Evolutionary conservation across 2,329 filamentous ascomycete genomes (phyloP), one percentile per base, ranked within the genome.

Genomic region (Colletotrichum truncatum): DNA sequence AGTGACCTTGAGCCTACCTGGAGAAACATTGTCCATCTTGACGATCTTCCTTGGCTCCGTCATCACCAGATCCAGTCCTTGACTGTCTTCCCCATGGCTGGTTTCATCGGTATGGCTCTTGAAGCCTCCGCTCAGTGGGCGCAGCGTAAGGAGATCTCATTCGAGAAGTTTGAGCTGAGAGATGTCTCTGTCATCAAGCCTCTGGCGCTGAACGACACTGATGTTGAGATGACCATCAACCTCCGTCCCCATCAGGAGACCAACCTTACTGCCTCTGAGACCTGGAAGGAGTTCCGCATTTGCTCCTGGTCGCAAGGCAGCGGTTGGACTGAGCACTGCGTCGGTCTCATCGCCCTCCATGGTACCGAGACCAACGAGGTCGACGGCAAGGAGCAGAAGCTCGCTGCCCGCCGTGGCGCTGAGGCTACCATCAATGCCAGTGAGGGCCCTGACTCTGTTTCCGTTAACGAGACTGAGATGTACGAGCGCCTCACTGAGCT

Each of bases 321-420:
- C 39, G 82, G 84, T 10, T 89, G 87, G 87, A 82, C 82, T 0
- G 84, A 89, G 69, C 84, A 90, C 70, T 89, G 86, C 71, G 78
- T 81, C 52, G 85, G 85, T n/a, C 75, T 85, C 3, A 77, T 88
- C 9, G 74, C 78, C 6, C 78, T 83, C 4, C 73, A 75, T 46
- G 67, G 72, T 8, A 68, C 69, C 7, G 75, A 80, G 11, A 65
- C 71, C 2, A 81, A 83, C 64, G 77, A 79, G 6, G 77, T 85
- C 2, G 78, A 82, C 51, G 75, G 77, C 28, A 52, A 66, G 39
- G 48, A 69, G n/a, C 73, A 73, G 60, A 74, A 73, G 49, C 70
- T 66, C 11, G 58, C 64, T 11, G 58, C 43, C 38, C 67, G 72
- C 10, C 71, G 73, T 5, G 72, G 74, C 4, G 68, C 81, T 7